These are phyloP conservation scores for Trichoderma sp. DNA, from an alignment of 2,329 filamentous ascomycete genomes.

Conservation along the genomic window DNA sequence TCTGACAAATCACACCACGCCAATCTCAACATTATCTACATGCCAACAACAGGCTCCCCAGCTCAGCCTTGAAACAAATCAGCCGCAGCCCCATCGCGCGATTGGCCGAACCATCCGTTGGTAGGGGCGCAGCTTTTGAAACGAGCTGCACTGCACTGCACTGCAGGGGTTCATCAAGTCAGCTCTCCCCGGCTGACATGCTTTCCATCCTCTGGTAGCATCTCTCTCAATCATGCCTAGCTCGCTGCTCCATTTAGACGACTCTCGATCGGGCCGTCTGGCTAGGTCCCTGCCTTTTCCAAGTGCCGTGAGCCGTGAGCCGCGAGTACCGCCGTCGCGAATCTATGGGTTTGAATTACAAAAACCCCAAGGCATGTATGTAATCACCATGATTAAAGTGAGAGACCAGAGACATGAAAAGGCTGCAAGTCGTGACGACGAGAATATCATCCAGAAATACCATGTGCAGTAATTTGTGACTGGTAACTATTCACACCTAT, in stretches of 20 bases:
- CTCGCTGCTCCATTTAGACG: not conserved
- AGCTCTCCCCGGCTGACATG: not conserved
- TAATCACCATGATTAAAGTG: not conserved
- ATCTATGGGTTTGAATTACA: not conserved
- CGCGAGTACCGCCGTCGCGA: not conserved
- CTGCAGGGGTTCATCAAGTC: not conserved
- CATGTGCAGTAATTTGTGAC: conserved; percentile 21
- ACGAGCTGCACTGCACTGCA: not conserved
- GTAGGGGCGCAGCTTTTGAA: conserved; percentile 16
- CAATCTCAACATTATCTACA: not conserved
- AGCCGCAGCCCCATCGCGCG: conserved; percentile 13
- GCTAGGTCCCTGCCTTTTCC: conserved; percentile 9
- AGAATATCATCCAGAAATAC: not conserved
- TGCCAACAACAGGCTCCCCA: not conserved
- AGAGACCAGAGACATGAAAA: too few species aligned
- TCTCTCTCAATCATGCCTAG: not conserved
- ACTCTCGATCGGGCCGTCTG: conserved; percentile 20
- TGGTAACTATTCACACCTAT: conserved; percentile 36
- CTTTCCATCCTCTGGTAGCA: not conserved
- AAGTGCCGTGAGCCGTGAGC: conserved; percentile 8
- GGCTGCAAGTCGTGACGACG: not conserved
- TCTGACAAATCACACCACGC: not conserved
- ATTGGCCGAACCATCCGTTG: conserved; percentile 5
- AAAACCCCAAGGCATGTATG: not conserved
- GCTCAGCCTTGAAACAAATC: conserved; percentile 10